A percentile compares a stretch with the other conserved stretches of the same genome.
phyloP scores from a whole-genome alignment of 441 rosid genomes.

The Kokia cookei region DNA sequence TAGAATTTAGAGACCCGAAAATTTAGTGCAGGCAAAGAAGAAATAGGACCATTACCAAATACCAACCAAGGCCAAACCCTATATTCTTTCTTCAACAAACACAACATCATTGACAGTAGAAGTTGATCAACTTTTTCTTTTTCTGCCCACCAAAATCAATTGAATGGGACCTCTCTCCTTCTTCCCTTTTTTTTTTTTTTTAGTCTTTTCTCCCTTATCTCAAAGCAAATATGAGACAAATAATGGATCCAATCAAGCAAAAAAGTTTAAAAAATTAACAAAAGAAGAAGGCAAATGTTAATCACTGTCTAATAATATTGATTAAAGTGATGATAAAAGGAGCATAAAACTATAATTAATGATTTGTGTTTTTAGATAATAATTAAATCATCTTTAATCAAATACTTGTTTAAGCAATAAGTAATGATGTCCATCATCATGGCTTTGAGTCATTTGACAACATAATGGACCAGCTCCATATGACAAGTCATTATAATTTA shows the following conservation, averaged over 20 bases:
- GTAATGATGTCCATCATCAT: slow-evolving; percentile 15
- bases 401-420: slow-evolving; percentile 6
- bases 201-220: neutral
- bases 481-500: neutral
- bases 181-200: neutral
- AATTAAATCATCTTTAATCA: neutral
- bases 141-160: slow-evolving; percentile 16
- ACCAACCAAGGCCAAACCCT: slow-evolving; percentile 24
- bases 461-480: slow-evolving; percentile 10
- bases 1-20: slow-evolving; percentile 27
- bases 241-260: slow-evolving; percentile 8
- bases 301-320: neutral
- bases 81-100: slow-evolving; percentile 15
- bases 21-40: neutral
- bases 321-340: neutral
- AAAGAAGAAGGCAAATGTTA: neutral
- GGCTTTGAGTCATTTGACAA: slow-evolving; percentile 4
- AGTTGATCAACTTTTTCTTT: slow-evolving; percentile 19
- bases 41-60: slow-evolving; percentile 20
- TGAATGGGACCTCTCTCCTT: slow-evolving; percentile 11
- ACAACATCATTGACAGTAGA: slow-evolving; percentile 9
- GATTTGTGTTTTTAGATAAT: neutral
- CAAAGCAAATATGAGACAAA: slow-evolving; percentile 7
- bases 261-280: neutral
- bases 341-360: neutral